A percentile compares a stretch with the other conserved stretches of the same genome.
Evolutionary conservation across 139 green algal species (phyloP).

Genomic region (Dunaliella primolecta): DNA sequence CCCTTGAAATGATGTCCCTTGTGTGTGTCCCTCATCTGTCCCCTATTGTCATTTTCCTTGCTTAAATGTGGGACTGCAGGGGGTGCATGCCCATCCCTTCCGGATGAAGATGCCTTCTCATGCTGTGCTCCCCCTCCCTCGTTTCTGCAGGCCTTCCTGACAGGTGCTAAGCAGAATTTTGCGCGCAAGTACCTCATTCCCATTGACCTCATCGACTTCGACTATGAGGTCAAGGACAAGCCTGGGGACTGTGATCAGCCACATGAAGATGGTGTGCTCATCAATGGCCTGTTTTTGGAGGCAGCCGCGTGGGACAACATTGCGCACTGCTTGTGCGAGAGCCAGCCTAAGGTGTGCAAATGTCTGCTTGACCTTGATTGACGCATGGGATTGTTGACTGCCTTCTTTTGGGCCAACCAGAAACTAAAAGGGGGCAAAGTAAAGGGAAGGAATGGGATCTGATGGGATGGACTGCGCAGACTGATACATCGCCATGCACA

Average conservation of each 20-base stretch:
- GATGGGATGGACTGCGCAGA: no score
- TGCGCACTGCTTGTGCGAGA: conserved; percentile 48
- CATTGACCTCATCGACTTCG: conserved; percentile 77
- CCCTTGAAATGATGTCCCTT: no score
- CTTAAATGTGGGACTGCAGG: no score
- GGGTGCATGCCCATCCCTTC: no score
- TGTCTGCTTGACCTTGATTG: neutral
- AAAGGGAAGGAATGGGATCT: no score
- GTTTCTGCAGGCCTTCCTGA: conserved; percentile 84
- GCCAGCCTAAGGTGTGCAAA: conserved; percentile 41
- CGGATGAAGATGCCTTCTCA: no score
- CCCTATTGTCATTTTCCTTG: no score
- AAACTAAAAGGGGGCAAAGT: no score
- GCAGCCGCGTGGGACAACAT: conserved; percentile 60
- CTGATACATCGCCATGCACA: no score
- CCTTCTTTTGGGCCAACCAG: no score
- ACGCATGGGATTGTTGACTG: neutral
- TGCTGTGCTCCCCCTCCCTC: no score
- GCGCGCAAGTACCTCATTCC: conserved; percentile 63
- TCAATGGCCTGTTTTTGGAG: conserved; percentile 64
- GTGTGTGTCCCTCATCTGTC: no score
- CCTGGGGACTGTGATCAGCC: neutral
- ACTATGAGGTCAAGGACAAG: conserved; percentile 60
- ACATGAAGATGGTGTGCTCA: conserved; percentile 67
- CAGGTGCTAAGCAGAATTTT: conserved; percentile 78